Conservation (phyloP, 164 flowering plant species). For the Tinospora cordifolia region DNA sequence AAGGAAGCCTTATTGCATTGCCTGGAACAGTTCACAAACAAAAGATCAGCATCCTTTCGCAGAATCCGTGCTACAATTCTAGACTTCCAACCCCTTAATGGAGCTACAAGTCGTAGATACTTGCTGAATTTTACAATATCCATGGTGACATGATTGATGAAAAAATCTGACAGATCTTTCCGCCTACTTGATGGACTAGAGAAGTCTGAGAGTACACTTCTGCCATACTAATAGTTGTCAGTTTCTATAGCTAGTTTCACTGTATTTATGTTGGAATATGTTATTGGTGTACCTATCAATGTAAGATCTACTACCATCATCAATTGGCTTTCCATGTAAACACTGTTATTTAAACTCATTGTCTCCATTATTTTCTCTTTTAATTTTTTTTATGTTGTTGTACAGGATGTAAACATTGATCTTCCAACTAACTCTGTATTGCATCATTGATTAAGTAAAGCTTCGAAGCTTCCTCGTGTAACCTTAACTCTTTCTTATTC, state of each 20-base stretch:
- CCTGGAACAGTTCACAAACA: neutral
- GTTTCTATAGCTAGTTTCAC: neutral
- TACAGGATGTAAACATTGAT: too few species aligned
- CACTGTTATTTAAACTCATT: too few species aligned
- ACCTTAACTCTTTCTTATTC: neutral
- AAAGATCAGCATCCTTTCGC: neutral
- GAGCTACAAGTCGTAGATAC: neutral
- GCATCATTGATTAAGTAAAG: neutral
- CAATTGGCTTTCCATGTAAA: neutral
- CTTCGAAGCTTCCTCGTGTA: neutral
- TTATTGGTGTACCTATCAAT: neutral
- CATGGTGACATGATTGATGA: neutral
- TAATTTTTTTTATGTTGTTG: too few species aligned
- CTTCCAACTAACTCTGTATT: too few species aligned
- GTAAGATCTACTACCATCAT: neutral
- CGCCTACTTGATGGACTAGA: neutral
- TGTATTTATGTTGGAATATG: neutral
- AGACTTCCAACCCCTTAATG: neutral
- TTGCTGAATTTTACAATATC: neutral
- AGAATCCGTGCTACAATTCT: neutral
- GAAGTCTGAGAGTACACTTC: neutral
- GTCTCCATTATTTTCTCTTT: too few species aligned
- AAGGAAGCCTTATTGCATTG: conserved; percentile 9
- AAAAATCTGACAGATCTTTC: neutral
- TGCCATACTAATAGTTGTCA: neutral